Conservation (phyloP, 2,329 filamentous ascomycete genomes). For the Acrocalymma vagum region DNA sequence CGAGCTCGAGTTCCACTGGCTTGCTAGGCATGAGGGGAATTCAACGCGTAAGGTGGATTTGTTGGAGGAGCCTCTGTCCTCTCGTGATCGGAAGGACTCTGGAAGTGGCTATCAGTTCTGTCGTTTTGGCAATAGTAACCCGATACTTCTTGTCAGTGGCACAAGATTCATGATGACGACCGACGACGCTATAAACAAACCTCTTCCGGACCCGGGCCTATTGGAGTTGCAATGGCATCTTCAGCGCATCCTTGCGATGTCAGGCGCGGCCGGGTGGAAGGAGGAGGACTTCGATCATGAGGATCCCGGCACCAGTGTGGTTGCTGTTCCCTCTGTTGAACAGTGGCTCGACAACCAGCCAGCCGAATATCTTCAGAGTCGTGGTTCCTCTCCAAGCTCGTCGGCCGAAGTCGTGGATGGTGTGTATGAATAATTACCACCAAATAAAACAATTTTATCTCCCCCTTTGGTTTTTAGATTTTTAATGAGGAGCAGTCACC, state of each 20-base stretch:
- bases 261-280: conserved; percentile 23
- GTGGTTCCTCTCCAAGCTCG: conserved; percentile 6
- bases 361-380: conserved; percentile 7
- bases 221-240: conserved; percentile 26
- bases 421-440: conserved; percentile 15
- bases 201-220: conserved; percentile 25
- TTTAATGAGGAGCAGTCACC: too few relatives aligned
- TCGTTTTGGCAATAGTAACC: conserved; percentile 10
- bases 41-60: conserved; percentile 12
- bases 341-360: conserved; percentile 12
- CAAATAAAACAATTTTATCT: too few relatives aligned
- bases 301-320: conserved; percentile 9
- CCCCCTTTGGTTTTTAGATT: too few relatives aligned
- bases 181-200: conserved; percentile 19
- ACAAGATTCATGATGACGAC: conserved; percentile 21
- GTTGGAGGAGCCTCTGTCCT: conserved; percentile 17
- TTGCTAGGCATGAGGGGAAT: conserved; percentile 15
- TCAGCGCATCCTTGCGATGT: conserved; percentile 26
- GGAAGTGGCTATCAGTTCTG: conserved; percentile 7
- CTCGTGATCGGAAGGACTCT: conserved; percentile 13
- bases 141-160: conserved; percentile 20
- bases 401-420: conserved; percentile 15
- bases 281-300: conserved; percentile 20
- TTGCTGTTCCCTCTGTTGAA: conserved; percentile 5
- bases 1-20: conserved; percentile 27